These are phyloP conservation scores for Lodderomyces elongisporus DNA, from an alignment of 1,139 yeast genomes.

Conservation along the genomic window DNA sequence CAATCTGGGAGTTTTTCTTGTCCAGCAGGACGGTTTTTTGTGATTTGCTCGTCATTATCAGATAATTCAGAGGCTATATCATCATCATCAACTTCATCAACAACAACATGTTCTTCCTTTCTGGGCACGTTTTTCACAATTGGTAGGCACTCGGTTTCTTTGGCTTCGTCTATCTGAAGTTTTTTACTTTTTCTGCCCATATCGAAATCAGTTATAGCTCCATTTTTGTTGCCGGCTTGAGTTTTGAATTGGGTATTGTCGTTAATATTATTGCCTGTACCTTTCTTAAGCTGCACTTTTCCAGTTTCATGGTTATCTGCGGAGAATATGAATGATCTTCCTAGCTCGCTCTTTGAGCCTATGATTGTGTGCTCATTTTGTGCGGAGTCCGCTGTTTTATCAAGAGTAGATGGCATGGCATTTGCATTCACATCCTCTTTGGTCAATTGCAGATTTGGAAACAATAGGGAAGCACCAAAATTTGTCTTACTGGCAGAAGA, in stretches of 20 bases:
- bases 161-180: background rate
- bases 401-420: too few relatives aligned
- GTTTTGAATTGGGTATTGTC: background rate
- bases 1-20: constrained; percentile 24
- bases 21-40: constrained; percentile 2
- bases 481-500: too few relatives aligned
- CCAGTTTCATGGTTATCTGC: constrained; percentile 1
- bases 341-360: constrained; percentile 2
- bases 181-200: background rate
- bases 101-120: too few relatives aligned
- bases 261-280: too few relatives aligned
- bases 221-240: constrained; percentile 2
- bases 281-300: background rate
- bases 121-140: background rate
- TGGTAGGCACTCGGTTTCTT: background rate
- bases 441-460: too few relatives aligned
- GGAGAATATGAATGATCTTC: constrained; percentile 1
- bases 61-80: background rate
- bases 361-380: too few relatives aligned
- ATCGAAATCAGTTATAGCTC: background rate
- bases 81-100: constrained; percentile 1
- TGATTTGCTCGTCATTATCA: background rate
- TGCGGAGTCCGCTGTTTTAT: too few relatives aligned
- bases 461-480: too few relatives aligned
- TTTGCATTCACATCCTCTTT: too few relatives aligned